Conservation (phyloP, 495 filamentous ascomycete genomes). For the Aspergillus ostianus region DNA sequence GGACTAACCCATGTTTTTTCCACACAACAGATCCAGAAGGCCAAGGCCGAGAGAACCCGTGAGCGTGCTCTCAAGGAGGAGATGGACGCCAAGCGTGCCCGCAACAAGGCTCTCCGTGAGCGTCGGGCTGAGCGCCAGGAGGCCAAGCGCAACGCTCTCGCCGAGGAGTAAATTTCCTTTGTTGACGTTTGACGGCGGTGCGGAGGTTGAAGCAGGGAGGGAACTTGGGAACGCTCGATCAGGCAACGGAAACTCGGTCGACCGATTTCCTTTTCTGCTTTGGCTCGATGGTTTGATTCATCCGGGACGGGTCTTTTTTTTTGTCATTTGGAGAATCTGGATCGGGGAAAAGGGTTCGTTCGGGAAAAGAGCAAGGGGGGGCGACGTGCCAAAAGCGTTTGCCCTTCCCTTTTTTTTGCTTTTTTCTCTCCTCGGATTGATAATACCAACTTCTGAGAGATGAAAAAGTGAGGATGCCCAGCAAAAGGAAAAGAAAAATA, state of each 20-base stretch:
- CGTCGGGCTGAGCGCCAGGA: constrained; percentile 83
- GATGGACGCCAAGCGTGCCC: constrained; percentile 99
- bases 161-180: constrained; percentile 62
- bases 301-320: constrained; percentile 28
- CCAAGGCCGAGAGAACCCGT: constrained; percentile 97
- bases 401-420: constrained; percentile 7
- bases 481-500: constrained; percentile 21
- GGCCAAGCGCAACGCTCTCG: constrained; percentile 83
- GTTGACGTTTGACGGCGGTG: constrained; percentile 41
- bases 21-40: constrained; percentile 85
- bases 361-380: constrained; percentile 2
- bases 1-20: constrained; percentile 30
- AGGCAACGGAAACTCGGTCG: constrained; percentile 21
- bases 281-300: constrained; percentile 23
- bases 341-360: constrained; percentile 12
- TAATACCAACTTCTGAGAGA: constrained; percentile 7
- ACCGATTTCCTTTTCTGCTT: constrained; percentile 22
- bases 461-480: constrained; percentile 8
- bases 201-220: constrained; percentile 38
- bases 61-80: constrained; percentile 94
- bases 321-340: constrained; percentile 19
- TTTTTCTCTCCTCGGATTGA: not conserved
- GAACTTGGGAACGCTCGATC: constrained; percentile 23
- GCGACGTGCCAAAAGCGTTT: constrained; percentile 13
- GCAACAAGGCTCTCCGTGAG: constrained; percentile 99